A percentile compares a stretch with the other conserved stretches of the same genome.
Conservation (phyloP, 352 stramenopile genomes). For the Thalassiosira gravida region DNA sequence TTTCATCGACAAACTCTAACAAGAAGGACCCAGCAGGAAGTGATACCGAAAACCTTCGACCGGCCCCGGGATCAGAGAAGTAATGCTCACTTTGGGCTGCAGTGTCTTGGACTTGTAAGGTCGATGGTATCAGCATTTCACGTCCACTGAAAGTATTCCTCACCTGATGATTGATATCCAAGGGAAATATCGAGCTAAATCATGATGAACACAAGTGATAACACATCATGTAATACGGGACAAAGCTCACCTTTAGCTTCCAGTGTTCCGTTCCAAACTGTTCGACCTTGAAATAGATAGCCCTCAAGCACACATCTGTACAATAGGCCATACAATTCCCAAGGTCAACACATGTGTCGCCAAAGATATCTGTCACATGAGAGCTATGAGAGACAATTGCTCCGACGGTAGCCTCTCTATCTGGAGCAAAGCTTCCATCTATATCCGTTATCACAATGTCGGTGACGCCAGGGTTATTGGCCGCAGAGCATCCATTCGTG, state of each 20-base stretch:
- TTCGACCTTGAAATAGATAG: constrained; percentile 48
- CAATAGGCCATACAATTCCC: constrained; percentile 61
- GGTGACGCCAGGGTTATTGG: no score
- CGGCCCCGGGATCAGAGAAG: constrained; percentile 17
- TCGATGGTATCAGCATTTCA: constrained; percentile 24
- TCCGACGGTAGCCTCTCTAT: constrained; percentile 22
- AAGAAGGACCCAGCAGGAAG: constrained; percentile 55
- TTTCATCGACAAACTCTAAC: constrained; percentile 54
- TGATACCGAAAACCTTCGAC: constrained; percentile 45
- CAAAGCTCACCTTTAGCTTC: constrained; percentile 45
- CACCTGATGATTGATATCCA: no score
- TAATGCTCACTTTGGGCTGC: neutral
- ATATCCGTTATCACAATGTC: constrained; percentile 56
- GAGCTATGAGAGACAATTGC: constrained; percentile 47
- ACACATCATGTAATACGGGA: no score
- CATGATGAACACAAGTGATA: no score
- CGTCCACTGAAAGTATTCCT: constrained; percentile 28
- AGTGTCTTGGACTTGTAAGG: constrained; percentile 18
- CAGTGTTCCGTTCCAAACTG: constrained; percentile 62
- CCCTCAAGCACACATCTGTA: constrained; percentile 47
- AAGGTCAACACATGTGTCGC: constrained; percentile 21
- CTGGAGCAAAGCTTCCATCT: constrained; percentile 47
- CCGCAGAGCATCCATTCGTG: constrained; percentile 3
- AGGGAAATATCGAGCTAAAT: no score
- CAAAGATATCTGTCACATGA: constrained; percentile 48